Base-by-base conservation (phyloP, 495 filamentous ascomycete genomes). In the Hypoxylon crocopeplum region DNA sequence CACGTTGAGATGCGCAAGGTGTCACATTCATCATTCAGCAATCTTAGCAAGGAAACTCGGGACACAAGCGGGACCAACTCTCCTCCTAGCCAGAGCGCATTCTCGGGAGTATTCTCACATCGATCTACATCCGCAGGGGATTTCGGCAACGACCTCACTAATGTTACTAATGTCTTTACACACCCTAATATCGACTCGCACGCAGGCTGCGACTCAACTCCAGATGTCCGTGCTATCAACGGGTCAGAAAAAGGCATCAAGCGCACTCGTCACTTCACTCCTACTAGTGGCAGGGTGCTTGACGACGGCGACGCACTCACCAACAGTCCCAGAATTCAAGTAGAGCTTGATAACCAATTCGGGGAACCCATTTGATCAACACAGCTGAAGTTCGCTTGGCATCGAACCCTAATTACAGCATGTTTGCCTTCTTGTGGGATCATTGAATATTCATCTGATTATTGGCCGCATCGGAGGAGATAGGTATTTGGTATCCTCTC, bases 241-340 rank as follows among this genome's bases (percentile, higher is more conserved):
- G 47, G 56, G 17, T 41, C 59, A 13, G 62, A 67, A 8, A 71
- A 64, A 21, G 54, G 58, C 19, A 39, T 56, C 21, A 82, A 79
- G 56, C 71, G 80, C 13, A 62, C 68, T 40, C 64, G 75, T 13
- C 70, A 74, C 21, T 79, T 81, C 25, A 79, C 80, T 1, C 75
- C 79, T 15, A 68, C 70, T 2, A 69, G 77, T 6, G 66, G 68
- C 15, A 79, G 73, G 52, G 72, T 60, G 8, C 72, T 78, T 16
- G 69, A 74, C 21, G 70, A 73, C 32, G 70, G 72, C 21, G 73
- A 79, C 37, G 66, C 68, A 6, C 61, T 72, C 10, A 62, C 61
- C 15, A 55, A 39, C 4, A 78, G 74, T 46, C 75, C 74, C 15
- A 58, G 51, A 25, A 11, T 65, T 15, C 67, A 56, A 44, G 37